A percentile compares a stretch with the other conserved stretches of the same genome.
phyloP scores from a whole-genome alignment of 2,329 filamentous ascomycete genomes.

The Achaetomium macrosporum region DNA sequence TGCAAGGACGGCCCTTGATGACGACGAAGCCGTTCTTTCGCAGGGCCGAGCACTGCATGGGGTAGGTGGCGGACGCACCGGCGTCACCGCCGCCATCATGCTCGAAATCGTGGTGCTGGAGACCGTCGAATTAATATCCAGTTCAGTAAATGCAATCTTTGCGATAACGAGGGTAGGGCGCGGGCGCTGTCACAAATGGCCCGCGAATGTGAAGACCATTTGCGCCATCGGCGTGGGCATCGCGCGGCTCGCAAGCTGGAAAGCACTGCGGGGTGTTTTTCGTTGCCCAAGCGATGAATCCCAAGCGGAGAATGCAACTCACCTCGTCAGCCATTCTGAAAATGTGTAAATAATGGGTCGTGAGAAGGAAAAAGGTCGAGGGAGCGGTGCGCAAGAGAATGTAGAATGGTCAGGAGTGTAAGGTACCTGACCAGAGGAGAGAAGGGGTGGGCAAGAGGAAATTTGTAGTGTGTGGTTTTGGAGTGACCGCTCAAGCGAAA shows the following conservation, averaged over 20 bases:
- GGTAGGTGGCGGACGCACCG: conserved; percentile 88
- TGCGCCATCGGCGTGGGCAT: conserved; percentile 14
- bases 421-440: conserved; percentile 13
- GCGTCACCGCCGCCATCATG: conserved; percentile 67
- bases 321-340: conserved; percentile 51
- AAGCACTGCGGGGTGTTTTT: conserved; percentile 43
- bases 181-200: neutral
- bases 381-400: conserved; percentile 24
- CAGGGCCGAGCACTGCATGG: conserved; percentile 99
- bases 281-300: conserved; percentile 25
- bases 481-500: conserved; percentile 24
- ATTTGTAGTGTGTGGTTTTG: conserved; percentile 28
- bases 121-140: neutral
- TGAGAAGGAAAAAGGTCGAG: conserved; percentile 29
- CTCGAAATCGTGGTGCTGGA: conserved; percentile 67
- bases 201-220: neutral
- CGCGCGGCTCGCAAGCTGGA: conserved; percentile 23
- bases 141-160: neutral
- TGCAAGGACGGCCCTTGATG: conserved; percentile 99
- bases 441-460: conserved; percentile 27
- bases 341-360: conserved; percentile 30
- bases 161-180: neutral
- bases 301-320: conserved; percentile 17
- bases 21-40: conserved; percentile 98
- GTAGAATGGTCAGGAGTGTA: conserved; percentile 20